Base-by-base conservation (phyloP, 768 basidiomycete genomes). In the Serendipita indica region DNA sequence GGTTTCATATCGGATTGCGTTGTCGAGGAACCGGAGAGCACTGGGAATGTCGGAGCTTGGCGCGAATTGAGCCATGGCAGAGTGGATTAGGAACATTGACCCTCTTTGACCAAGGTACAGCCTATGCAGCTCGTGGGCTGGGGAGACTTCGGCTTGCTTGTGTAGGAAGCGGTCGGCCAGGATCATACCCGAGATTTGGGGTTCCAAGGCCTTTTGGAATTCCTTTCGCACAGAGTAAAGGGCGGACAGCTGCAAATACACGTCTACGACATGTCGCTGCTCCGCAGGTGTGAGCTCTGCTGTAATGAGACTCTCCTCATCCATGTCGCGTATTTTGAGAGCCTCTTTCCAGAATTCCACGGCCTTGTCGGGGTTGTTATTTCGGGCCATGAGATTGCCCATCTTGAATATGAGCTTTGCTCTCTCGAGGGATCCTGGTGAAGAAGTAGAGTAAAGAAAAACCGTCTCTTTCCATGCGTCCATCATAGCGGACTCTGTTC, bases 271-370 rank as follows among this genome's bases (percentile, higher is more conserved):
- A 10, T 27, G 30, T 7, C 49, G 49, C n/a, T 54, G 22, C 10
- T 54, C 20, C 20, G 22, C 49, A 22, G 49, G 49, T 27, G 22
- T 54, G 18, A 7, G 7, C 18, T n/a, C 6, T 6, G 41, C 7
- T 43, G 41, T 7, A 7, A 20, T 20, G n/a, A 1, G 10, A 16
- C 10, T 27, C 10, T 27, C 49, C 20, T 20, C 7, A n/a, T 20
- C 20, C 12, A 54, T 6, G 20, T 20, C 10, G 12, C 13, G 14
- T 16, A 46, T 12, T 12, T 25, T 54, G 16, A 54, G 32, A n/a
- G 49, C 49, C 49, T 54, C 49, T 33, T 54, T 27, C 49, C 49
- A 54, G n/a, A 54, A 28, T 7, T 28, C 20, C 16, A 54, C 7
- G n/a, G 49, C 49, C 12, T 30, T 28, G 3, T 33, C 49, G 10